Conservation (phyloP, 2,329 filamentous ascomycete species). For the Huntiella decipiens region DNA sequence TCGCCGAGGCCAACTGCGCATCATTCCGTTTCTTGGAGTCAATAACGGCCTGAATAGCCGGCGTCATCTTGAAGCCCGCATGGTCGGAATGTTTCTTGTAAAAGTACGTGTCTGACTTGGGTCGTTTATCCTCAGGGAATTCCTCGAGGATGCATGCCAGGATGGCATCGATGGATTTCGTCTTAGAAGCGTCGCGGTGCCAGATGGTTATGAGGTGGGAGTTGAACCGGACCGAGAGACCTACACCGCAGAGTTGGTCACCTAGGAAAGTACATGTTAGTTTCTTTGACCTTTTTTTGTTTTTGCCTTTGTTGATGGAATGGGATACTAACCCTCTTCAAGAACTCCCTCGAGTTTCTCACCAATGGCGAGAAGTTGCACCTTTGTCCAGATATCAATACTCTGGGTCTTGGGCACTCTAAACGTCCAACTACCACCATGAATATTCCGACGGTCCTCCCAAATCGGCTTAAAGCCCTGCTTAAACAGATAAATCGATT, state of each 20-base stretch:
- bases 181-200: constrained; percentile 74
- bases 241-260: constrained; percentile 78
- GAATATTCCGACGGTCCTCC: constrained; percentile 72
- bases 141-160: constrained; percentile 54
- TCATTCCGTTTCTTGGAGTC: constrained; percentile 32
- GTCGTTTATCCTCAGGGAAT: constrained; percentile 52
- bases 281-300: constrained; percentile 23
- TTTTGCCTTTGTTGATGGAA: constrained; percentile 23
- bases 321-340: constrained; percentile 38
- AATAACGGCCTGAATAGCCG: constrained; percentile 36
- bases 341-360: constrained; percentile 60
- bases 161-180: constrained; percentile 58
- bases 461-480: constrained; percentile 57
- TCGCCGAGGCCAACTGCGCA: constrained; percentile 12
- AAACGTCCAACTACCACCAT: constrained; percentile 84
- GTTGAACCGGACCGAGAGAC: constrained; percentile 75
- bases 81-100: constrained; percentile 88
- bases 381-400: constrained; percentile 60
- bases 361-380: constrained; percentile 66
- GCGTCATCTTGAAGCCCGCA: constrained; percentile 53
- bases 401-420: constrained; percentile 60
- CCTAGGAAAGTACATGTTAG: constrained; percentile 25
- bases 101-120: constrained; percentile 53
- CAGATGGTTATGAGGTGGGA: constrained; percentile 76
- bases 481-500: constrained; percentile 66